Base-by-base conservation (phyloP, 768 basidiomycete species). In the Pholiota conissans region DNA sequence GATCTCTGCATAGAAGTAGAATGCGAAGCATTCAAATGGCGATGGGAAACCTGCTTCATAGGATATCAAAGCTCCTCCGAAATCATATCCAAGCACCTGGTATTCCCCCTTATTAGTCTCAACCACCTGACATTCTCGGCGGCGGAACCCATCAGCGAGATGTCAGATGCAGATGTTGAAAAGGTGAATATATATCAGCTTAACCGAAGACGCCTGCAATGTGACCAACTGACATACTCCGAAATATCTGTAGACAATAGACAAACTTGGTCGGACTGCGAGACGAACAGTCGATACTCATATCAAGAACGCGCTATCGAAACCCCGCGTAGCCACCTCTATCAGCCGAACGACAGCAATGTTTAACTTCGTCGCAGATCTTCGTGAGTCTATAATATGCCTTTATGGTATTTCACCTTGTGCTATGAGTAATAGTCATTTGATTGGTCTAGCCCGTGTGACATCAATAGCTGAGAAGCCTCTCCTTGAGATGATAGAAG, bases 41-140 rank as follows among this genome's bases (percentile, higher is more conserved):
- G 81, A 73, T 93, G 91, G 91, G 89, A 92, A 70, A 80, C 85
- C 14, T 82, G 79, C 68, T 81, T 79, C 61, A 67, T 89, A 34
- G 88, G 89, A 7, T 75, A 84, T 67, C 86, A 78, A 69, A 63
- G 71, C 29, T 87, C 90, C 32, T 84, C 91, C 57, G 87, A 90
- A 50, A 75, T 91, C 54, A 77, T 93, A 51, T 92, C 91, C 59
- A 87, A 80, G 61, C 91, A 93, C 63, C 82, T 92, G 61, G 84
- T 92, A 60, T 74, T 87, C 59, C 91, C 91, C 6, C 77, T 92
- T 58, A 85, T 93, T 67, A 90, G 84, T 68, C 73, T 83, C 46
- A 85, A 79, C 57, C 84, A 91, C 69, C 71, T 90, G 61, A 81
- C 86, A 2, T 87, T 91, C 71, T 77, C 81, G 49, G 85, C 85